phyloP scores from a whole-genome alignment of 345 rosid species.

The Boechera stricta region DNA sequence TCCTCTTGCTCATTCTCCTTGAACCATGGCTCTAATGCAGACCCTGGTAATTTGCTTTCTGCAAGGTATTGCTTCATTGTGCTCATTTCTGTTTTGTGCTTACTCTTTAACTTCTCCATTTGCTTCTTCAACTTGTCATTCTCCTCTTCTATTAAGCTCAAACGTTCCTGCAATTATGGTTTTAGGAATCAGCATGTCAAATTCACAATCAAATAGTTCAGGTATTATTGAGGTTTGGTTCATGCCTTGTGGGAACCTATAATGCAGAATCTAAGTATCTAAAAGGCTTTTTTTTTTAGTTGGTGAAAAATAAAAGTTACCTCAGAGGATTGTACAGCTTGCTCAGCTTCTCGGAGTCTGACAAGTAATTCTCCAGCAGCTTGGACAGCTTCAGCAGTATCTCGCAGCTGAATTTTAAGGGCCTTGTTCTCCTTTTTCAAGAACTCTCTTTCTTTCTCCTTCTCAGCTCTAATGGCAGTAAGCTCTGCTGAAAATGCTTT shows the following conservation, averaged over 20 bases:
- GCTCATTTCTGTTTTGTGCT: constrained; percentile 91
- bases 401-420: constrained; percentile 81
- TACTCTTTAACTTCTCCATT: constrained; percentile 76
- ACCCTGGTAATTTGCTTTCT: constrained; percentile 84
- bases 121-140: constrained; percentile 87
- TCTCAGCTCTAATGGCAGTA: constrained; percentile 74
- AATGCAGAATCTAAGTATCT: neutral
- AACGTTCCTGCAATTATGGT: constrained; percentile 61
- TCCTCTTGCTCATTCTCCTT: constrained; percentile 33
- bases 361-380: constrained; percentile 97
- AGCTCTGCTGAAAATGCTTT: constrained; percentile 79
- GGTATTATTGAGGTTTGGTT: too few relatives aligned
- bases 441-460: constrained; percentile 78
- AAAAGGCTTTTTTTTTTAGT: neutral
- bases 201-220: neutral
- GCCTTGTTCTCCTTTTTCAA: constrained; percentile 81
- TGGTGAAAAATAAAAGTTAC: constrained; percentile 45
- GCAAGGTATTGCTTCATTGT: constrained; percentile 96
- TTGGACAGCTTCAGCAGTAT: constrained; percentile 97
- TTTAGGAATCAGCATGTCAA: neutral
- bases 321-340: constrained; percentile 76
- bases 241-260: neutral
- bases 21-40: constrained; percentile 59
- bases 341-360: constrained; percentile 87
- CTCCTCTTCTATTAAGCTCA: constrained; percentile 54